Conservation (phyloP, 495 filamentous ascomycete genomes). For the Trichoderma parareesei region DNA sequence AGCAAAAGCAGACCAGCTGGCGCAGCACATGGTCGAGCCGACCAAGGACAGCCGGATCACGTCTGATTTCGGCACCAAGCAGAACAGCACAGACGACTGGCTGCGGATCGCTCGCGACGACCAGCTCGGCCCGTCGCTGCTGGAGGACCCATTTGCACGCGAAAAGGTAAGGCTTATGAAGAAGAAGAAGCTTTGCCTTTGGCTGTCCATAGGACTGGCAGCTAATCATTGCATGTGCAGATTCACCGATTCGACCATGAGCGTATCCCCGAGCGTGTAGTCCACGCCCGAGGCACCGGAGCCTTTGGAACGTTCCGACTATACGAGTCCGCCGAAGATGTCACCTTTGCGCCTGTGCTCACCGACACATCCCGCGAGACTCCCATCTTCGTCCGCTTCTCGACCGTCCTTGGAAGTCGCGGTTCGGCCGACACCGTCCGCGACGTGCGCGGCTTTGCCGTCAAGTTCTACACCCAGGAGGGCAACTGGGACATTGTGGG, state of each 20-base stretch:
- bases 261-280: conserved; percentile 80
- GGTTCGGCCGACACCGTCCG: conserved; percentile 75
- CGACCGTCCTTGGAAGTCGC: conserved; percentile 69
- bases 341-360: conserved; percentile 63
- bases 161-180: no score
- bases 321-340: conserved; percentile 57
- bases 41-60: conserved; percentile 42
- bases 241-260: conserved; percentile 81
- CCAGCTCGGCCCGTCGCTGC: conserved; percentile 58
- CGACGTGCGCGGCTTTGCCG: conserved; percentile 73
- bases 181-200: no score
- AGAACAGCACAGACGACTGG: conserved; percentile 72
- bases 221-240: conserved; percentile 29
- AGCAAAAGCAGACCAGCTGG: conserved; percentile 36
- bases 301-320: conserved; percentile 81
- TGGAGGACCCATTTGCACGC: conserved; percentile 74
- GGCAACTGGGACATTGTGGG: conserved; percentile 57
- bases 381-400: conserved; percentile 74
- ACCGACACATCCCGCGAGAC: conserved; percentile 76
- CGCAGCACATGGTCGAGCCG: conserved; percentile 26
- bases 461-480: conserved; percentile 65
- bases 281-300: conserved; percentile 76
- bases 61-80: conserved; percentile 70
- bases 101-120: conserved; percentile 53
- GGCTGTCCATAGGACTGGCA: no score